These are phyloP conservation scores for Rhodotorula diobovata DNA, from an alignment of 768 basidiomycete genomes.

Conservation along the genomic window DNA sequence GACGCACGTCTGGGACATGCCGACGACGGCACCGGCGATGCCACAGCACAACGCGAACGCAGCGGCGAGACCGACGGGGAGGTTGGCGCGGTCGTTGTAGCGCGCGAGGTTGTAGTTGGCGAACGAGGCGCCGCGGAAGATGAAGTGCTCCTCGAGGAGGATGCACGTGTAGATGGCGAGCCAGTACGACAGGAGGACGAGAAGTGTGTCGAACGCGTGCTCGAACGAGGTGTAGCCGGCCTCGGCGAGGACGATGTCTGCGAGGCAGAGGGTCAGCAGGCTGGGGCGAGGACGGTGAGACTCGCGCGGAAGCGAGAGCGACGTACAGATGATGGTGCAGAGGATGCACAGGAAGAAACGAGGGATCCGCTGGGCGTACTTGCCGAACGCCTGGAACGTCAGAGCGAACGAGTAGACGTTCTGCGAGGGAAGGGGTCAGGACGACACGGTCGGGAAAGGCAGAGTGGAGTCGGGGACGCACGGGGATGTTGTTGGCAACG, in stretches of 20 bases:
- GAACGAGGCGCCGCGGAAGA: constrained; percentile 51
- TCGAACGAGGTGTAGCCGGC: constrained; percentile 54
- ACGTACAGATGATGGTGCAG: constrained; percentile 36
- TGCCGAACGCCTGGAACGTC: constrained; percentile 52
- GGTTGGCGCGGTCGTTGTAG: constrained; percentile 45
- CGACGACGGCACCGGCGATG: constrained; percentile 50
- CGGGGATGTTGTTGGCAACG: constrained; percentile 50
- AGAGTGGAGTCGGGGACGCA: neutral
- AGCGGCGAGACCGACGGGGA: constrained; percentile 52
- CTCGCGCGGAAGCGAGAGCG: neutral
- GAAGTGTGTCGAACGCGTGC: constrained; percentile 49
- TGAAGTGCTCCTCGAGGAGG: constrained; percentile 55
- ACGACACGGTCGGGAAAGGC: no score
- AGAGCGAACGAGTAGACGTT: constrained; percentile 54
- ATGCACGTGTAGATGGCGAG: constrained; percentile 54
- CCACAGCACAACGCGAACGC: constrained; percentile 47
- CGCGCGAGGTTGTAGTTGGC: constrained; percentile 50
- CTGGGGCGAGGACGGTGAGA: neutral
- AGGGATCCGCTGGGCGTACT: constrained; percentile 52
- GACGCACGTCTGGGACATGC: constrained; percentile 47
- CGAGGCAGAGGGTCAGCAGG: constrained; percentile 18
- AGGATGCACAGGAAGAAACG: constrained; percentile 45
- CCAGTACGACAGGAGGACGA: constrained; percentile 51
- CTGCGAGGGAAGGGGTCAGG: neutral
- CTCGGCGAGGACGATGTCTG: constrained; percentile 54